Evolutionary conservation across 1,139 yeast species (phyloP).

Genomic region (Diutina siamensis): DNA sequence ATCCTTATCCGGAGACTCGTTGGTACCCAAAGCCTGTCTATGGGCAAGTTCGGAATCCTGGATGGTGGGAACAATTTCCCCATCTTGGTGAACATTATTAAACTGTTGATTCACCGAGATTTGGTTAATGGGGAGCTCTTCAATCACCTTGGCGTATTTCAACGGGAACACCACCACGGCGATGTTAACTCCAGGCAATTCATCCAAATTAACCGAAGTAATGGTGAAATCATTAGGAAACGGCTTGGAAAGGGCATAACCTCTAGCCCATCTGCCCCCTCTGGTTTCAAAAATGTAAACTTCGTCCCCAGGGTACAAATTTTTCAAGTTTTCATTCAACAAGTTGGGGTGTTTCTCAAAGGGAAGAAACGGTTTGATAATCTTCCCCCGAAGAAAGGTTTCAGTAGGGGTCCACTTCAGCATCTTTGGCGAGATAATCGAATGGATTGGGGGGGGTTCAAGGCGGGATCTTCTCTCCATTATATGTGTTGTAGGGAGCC

Average conservation of each 20-base stretch:
- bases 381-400: slow-evolving; percentile 34
- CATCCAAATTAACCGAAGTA: slow-evolving; percentile 48
- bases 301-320: slow-evolving; percentile 73
- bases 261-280: slow-evolving; percentile 66
- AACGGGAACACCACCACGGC: slow-evolving; percentile 52
- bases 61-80: slow-evolving; percentile 32
- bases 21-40: slow-evolving; percentile 20
- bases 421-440: neutral
- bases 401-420: slow-evolving; percentile 29
- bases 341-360: slow-evolving; percentile 37
- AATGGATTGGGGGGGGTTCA: neutral
- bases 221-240: slow-evolving; percentile 59
- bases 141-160: slow-evolving; percentile 32
- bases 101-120: slow-evolving; percentile 20
- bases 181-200: slow-evolving; percentile 43
- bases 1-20: slow-evolving; percentile 7
- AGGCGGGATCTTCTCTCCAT: neutral
- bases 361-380: slow-evolving; percentile 52
- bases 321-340: slow-evolving; percentile 30
- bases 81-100: slow-evolving; percentile 16
- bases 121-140: slow-evolving; percentile 19
- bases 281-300: slow-evolving; percentile 65
- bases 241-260: slow-evolving; percentile 53
- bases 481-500: neutral
- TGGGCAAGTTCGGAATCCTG: slow-evolving; percentile 31